Base-by-base conservation (phyloP, 768 basidiomycete species). In the Lenzites betulinus region DNA sequence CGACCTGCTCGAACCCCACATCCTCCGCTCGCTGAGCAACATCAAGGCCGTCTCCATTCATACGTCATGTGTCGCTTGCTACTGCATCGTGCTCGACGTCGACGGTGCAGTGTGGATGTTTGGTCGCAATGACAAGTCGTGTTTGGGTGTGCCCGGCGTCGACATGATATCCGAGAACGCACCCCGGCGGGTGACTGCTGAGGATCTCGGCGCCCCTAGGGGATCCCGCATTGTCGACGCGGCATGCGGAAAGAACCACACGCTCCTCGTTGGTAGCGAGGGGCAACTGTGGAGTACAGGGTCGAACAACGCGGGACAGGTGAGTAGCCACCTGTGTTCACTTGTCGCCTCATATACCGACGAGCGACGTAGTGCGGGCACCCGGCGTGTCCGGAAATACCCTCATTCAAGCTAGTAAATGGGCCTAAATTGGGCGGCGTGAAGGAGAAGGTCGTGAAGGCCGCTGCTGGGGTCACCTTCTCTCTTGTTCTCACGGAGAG, bases 41-140 rank as follows among this genome's bases (percentile, higher is more conserved):
- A 80, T 95, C 75, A 85, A 87, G 70, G 79, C 82, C 11, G 74
- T 78, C 22, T 90, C 89, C 8, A 74, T 95, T 52, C 87, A 95
- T 72, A 81, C 90, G 11, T 89, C 90, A 1, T 91, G 90, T 66
- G 81, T 77, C 11, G 84, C 84, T 7, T 93, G 90, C 69, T 91
- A 94, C 70, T 87, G 83, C 66, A 84, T 94, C 42, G 85, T 79
- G 15, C 72, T 95, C 63, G 90, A 92, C 76, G 66, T 81, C 23
- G 81, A 87, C 53, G 94, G 93, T 7, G 80, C 83, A 39, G 96
- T 94, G 9, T 95, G 93, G 88, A 74, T 98, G 66, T 92, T 95
- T 70, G 96, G 96, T 7, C 86, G 93, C 54, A 93, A 93, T 73
- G 85, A 84, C 41, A 86, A 79, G 58, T 78, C 82, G 58, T 82